Percentiles rank a stretch among this genome's conserved stretches.
phyloP scores from a whole-genome alignment of 148 eudicot genomes.

The Euryodendron excelsum region DNA sequence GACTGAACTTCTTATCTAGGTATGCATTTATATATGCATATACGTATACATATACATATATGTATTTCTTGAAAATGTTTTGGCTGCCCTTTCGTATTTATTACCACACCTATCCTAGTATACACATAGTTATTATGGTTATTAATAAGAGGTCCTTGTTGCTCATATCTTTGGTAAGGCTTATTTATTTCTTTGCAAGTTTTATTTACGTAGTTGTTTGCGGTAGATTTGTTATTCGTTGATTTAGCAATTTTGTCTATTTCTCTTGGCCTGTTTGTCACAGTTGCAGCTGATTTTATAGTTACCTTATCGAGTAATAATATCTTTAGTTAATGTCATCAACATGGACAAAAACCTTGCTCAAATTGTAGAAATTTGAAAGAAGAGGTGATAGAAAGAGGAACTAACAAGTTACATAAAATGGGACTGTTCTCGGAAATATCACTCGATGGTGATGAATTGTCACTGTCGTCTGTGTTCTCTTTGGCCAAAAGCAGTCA shows the following conservation, averaged over 20 bases:
- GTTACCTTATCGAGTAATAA: no score
- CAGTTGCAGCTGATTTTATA: not conserved
- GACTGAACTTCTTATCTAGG: no score
- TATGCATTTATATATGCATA: not conserved
- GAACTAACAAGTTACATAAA: no score
- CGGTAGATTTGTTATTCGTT: not conserved
- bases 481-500: conserved; percentile 20
- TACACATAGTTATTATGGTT: no score
- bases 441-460: conserved; percentile 24
- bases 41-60: not conserved
- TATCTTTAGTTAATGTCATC: not conserved
- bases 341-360: not conserved
- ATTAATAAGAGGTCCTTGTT: not conserved
- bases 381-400: no score
- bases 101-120: no score
- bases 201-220: not conserved
- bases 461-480: conserved; percentile 21
- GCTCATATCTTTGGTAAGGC: not conserved
- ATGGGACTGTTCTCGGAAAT: conserved; percentile 23
- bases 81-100: no score
- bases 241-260: not conserved
- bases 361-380: not conserved
- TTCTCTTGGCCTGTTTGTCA: not conserved
- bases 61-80: no score
- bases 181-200: no score